These are phyloP conservation scores for Pyrrhoderma lamaoense DNA, from an alignment of 1,284 basidiomycete species.

Conservation along the genomic window DNA sequence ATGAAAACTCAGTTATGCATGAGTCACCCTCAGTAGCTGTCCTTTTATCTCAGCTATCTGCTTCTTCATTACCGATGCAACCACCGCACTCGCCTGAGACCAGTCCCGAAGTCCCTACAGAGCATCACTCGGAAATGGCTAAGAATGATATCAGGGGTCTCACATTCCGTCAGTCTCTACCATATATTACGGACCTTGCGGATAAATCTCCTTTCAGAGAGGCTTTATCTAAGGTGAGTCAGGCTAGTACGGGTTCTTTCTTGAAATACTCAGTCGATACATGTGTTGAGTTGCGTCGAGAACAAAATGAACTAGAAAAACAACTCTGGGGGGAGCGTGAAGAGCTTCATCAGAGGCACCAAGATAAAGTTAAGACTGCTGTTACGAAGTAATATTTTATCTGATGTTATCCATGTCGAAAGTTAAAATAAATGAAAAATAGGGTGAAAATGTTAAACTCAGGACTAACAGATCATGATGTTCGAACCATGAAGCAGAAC, in stretches of 20 bases:
- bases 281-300: conserved; percentile 44
- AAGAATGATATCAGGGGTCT: conserved; percentile 37
- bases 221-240: conserved; percentile 42
- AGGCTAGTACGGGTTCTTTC: background rate
- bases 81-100: too few relatives aligned
- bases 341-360: conserved; percentile 52
- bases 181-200: conserved; percentile 45
- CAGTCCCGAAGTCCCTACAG: too few relatives aligned
- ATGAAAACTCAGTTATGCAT: background rate
- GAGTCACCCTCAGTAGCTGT: conserved; percentile 43
- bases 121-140: background rate
- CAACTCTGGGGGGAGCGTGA: conserved; percentile 57
- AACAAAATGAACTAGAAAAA: conserved; percentile 59
- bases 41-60: conserved; percentile 58
- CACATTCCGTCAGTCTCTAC: conserved; percentile 60
- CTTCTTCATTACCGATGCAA: conserved; percentile 14
- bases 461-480: conserved; percentile 59
- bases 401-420: conserved; percentile 8
- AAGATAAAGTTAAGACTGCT: conserved; percentile 60
- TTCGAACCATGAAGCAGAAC: conserved; percentile 55
- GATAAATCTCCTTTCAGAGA: conserved; percentile 42
- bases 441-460: conserved; percentile 60
- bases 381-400: conserved; percentile 46
- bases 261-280: background rate
- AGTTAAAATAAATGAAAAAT: conserved; percentile 4